Base-by-base conservation (phyloP, 1,139 yeast species). In the Trichomonascaceae sp. region DNA sequence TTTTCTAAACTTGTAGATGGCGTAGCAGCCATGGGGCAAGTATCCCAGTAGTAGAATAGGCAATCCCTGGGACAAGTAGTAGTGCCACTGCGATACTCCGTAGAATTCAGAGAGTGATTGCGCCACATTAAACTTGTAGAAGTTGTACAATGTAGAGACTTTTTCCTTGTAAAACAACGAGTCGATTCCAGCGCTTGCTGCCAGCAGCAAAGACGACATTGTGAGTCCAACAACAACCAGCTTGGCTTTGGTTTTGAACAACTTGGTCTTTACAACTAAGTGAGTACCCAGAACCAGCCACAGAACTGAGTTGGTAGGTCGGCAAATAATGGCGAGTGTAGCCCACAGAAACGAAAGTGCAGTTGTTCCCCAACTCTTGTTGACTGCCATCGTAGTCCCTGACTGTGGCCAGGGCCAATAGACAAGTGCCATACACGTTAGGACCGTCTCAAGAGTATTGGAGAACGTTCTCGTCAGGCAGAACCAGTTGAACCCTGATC, bases 61-160 rank as follows among this genome's bases (percentile, higher is more conserved):
- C 2, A 89, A 42, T 5, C 84, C 93, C 57, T 89, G 96, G 8
- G 69, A 53, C 1, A 87, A 28, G 54, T 92, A 92, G 57, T 87
- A 92, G 49, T 80, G 84, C 76, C 87, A 70, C 13, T 93, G 81
- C 5, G 92, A 75, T 1, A 66, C 62, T 0, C 99, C 99, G 54
- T 92, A 92, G 47, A 87, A 84, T 4, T 72, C 66, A 4, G 96
- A 77, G 18, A 85, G 62, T 22, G 81, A 74, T 33, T 73, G 72
- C 5, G 79, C 57, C 15, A 81, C 69, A 51, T 92, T 92, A 59
- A 85, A 84, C 48, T 74, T 71, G 34, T 82, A 47, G 52, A 85
- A 89, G 46, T 74, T 75, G 49, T 66, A 57, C 1, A 76, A 48
- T 3, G 97, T 95, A 37, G 82, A 61, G 0, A 74, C 69, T 6